Evolutionary conservation across 495 filamentous ascomycete species (phyloP), one percentile per base, ranked within the genome.

Genomic region (Venustampulla echinocandica): DNA sequence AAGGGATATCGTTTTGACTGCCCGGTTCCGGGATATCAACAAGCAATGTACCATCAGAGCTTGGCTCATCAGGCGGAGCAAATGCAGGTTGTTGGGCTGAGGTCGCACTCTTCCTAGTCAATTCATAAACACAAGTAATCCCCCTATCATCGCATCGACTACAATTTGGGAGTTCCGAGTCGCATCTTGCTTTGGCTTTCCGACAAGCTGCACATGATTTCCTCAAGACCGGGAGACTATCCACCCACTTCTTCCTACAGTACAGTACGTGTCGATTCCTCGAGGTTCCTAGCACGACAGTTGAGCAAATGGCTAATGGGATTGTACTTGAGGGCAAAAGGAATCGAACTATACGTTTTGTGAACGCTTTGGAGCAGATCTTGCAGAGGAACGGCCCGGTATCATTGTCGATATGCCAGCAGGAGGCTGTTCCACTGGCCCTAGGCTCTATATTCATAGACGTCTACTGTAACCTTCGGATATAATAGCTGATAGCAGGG

Each of bases 181-280:
- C 28, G 47, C 47, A 50, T 50, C 25, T 50, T 43, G 21, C 47
- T 27, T 50, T 50, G 47, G 47, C 47, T 24, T 50, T 50, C 32
- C 47, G 47, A 50, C 47, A 50, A 4, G 47, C 47, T 19, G 39
- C 47, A 50, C 47, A 50, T 44, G 47, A 50, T 24, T 50, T 50
- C 38, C 47, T 43, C 20, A 44, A 38, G 3, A 50, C 40, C 10
- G 40, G 47, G 39, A 44, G 47, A 44, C 21, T 50, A 30, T 37
- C 24, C 18, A 18, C 47, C n/a, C 23, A 27, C 30, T 50, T 50
- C 47, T 50, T 50, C 3, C 40, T 18, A 23, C 47, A 50, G 36
- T 50, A 50, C 40, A 50, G 47, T 6, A 50, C 47, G 47, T 50
- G 47, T 2, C 47, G 47, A 24, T 50, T 50, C 44, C 47, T 9